Evolutionary conservation across 2,329 filamentous ascomycete genomes (phyloP), one percentile per base, ranked within the genome.

Genomic region (Nothopassalora personata): DNA sequence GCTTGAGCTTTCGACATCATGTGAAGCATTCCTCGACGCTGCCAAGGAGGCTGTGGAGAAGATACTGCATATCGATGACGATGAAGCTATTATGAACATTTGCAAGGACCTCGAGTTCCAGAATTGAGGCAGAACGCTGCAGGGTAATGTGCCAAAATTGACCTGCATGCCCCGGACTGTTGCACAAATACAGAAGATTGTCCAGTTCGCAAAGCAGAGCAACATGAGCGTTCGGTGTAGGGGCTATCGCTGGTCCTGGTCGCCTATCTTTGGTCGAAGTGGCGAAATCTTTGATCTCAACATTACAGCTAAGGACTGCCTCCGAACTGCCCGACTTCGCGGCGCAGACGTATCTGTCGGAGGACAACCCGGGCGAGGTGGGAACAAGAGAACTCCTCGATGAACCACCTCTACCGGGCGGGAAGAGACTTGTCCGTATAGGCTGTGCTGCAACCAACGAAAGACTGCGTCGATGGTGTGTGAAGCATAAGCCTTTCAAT

Each of bases 401-500:
- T 10, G 56, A 53, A 15, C 55, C 59, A 30, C 50, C 48, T 15
- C 30, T 54, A 10, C 15, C 43, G 30, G 54, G 43, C 31, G 56
- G 56, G 2, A 61, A 61, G 28, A 56, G 53, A 6, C 39, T 61
- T 27, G 56, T 58, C 4, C 47, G 59, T 13, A 46, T 61, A 23
- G 59, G 59, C 15, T 56, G 52, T 34, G 56, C 59, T n/a, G 53
- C 53, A 4, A 61, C 59, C 7, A 61, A 61, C 43, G 59, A 61
- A 31, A 47, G 56, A 23, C 56, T 61, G n/a, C 51, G 59, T 30
- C 36, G 59, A 27, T 61, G 59, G 59, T 58, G 59, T 19, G 59
- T 61, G 10, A 52, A 53, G 23, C 46, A 61, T 27, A 53, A 58
- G 27, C 59, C 55, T 18, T 58, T 58, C 56, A 56, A 58, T 34